Base-by-base conservation (phyloP, 805 yeast genomes). In the Monosporozyma siamensis region DNA sequence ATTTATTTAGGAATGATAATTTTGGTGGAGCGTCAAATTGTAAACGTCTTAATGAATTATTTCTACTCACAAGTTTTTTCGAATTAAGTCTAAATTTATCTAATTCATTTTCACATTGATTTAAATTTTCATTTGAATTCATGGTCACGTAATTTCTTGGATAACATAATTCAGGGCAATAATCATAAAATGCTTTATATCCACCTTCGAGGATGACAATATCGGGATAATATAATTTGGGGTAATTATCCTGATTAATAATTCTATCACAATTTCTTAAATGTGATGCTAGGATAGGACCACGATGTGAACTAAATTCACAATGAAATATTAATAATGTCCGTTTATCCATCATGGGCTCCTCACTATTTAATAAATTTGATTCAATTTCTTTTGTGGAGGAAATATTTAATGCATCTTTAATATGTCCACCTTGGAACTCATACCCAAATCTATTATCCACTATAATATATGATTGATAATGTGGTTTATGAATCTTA, bases 401-500 rank as follows among this genome's bases (percentile, higher is more conserved):
- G 32, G 83, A 77, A 24, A 88, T 70, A 59, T 90, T 92, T 42
- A 84, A 53, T 6, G 97, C 95, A 38, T 82, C 80, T 38, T 71
- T 75, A 38, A 92, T 86, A 62, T 92, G 98, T 23, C 98, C 98
- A 25, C 97, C 97, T 32, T 75, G 70, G 61, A 69, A 92, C 63
- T 92, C 98, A 66, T 90, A 90, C 53, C 80, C 86, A 58, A 92
- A 92, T 42, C 98, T 75, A 58, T 97, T 88, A 64, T 92, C 98
- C 8, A 92, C 68, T 14, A 92, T 67, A 6, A 74, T 52, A 32
- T 74, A 64, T 26, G 75, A 74, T 46, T 77, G 77, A 54, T 79
- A 87, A 40, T 65, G 65, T 18, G 70, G 61, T 12, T 61, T 49
- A 51, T 67, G 66, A 12, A 62, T 54, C 18, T 66, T 67, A 22